Base-by-base conservation (phyloP, 306 rosid genomes). In the Quillaja saponaria region DNA sequence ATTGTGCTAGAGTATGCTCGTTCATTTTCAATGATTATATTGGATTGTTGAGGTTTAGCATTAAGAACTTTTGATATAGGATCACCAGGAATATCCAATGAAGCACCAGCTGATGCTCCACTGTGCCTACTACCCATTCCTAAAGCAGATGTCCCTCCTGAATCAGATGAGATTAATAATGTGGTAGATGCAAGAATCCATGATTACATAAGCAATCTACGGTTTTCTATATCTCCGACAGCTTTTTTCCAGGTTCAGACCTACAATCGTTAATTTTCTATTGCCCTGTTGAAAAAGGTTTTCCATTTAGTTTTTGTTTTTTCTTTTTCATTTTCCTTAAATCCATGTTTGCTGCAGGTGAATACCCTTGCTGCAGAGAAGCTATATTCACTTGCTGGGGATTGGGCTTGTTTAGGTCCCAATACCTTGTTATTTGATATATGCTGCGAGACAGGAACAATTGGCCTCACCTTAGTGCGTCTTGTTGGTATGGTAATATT, bases 401-500 rank as follows among this genome's bases (percentile, higher is more conserved):
- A 89, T 81, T 92, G 99, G 99, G 96, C 99, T 69, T 75, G 74
- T 72, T 73, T 92, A 63, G 95, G 89, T 49, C 89, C 90, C 50
- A 94, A 92, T 59, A 89, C 99, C 40, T 83, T 92, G 81, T 82
- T 92, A 15, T 89, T 92, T 78, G 99, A 92, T 59, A 72, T 92
- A 55, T 92, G 96, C 78, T 92, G 99, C 76, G 95, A 96, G 61
- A 92, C 98, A 20, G 98, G 98, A 74, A 87, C 98, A 61, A 88
- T 92, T 80, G 94, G 99, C 68, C 77, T 92, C 70, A 89, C 99
- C n/a, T 87, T 89, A 81, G 97, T 96, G 31, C 95, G 80, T 69
- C 95, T 74, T 72, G 99, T 92, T 73, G 94, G 95, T 72, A 85
- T 92, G 99, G 97, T 94, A 94, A 88, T 83, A 78, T 20, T 84